phyloP scores from a whole-genome alignment of 192 early-diverging fungal species.

The Backusella circina region DNA sequence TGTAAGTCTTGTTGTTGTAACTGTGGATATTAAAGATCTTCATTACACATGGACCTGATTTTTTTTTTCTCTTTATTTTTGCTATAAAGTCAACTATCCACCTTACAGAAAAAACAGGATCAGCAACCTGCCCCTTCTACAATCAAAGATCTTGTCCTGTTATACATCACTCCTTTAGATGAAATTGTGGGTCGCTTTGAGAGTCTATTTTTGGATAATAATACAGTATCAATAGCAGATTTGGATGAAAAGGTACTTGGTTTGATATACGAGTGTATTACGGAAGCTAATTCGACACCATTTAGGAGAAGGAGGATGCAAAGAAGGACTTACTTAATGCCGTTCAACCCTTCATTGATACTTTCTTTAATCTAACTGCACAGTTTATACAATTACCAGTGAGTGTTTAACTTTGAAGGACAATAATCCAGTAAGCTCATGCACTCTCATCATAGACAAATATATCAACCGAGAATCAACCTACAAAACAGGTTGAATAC shows the following conservation, averaged over 20 bases:
- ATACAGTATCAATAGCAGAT: background rate
- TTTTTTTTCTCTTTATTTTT: background rate
- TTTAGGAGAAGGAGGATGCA: conserved; percentile 25
- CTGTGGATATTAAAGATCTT: background rate
- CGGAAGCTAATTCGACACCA: background rate
- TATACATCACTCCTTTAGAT: conserved; percentile 8
- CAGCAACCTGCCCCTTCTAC: background rate
- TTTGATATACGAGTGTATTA: background rate
- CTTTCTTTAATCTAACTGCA: conserved; percentile 42
- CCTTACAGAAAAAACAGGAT: conserved; percentile 10
- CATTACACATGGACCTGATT: background rate
- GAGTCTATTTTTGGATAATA: background rate
- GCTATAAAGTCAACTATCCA: conserved; percentile 7
- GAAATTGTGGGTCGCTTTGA: conserved; percentile 2
- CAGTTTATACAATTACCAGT: conserved; percentile 49
- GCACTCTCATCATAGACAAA: background rate
- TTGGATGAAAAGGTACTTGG: background rate
- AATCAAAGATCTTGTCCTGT: background rate
- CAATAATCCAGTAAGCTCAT: background rate
- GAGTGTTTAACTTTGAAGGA: background rate
- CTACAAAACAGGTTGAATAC: conserved; percentile 9
- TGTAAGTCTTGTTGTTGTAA: conserved; percentile 31
- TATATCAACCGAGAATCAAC: conserved; percentile 1
- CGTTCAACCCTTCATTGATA: conserved; percentile 34
- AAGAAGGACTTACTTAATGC: conserved; percentile 31